Base-by-base conservation (phyloP, 805 yeast genomes). In the Kregervanrija pseudodelftensis region DNA sequence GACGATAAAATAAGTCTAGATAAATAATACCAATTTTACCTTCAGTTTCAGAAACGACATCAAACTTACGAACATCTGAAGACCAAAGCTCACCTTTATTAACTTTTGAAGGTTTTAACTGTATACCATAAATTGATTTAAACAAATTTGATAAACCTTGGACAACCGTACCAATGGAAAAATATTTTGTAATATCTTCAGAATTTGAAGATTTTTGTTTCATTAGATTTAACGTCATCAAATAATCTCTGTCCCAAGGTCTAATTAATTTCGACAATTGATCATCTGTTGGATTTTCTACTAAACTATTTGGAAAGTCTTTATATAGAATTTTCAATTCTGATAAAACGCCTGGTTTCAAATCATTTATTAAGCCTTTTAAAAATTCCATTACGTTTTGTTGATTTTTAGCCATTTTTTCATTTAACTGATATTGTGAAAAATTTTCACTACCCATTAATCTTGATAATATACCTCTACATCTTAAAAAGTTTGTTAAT, bases 161-260 rank as follows among this genome's bases (percentile, higher is more conserved):
- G 62, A 93, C 77, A 9, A 91, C 88, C 1, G 86, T 79, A 3
- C 97, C 97, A 5, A 91, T 70, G 0, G 96, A 84, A 49, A 91
- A 83, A 60, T 82, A 86, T 2, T 80, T 71, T 30, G 80, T 72
- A n/a, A 88, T 76, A 45, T 74, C 76, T 36, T 70, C 72, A 37
- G 54, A 60, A 39, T 63, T 63, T 17, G 66, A 57, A 15, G 69
- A 63, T 51, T 68, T 57, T 45, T 64, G 64, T 13, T 60, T 56
- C 33, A 68, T 53, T 42, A 59, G 42, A 40, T 57, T 54, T 13
- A 52, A 34, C 0, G 65, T 52, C 2, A 61, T 50, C 22, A 75
- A 51, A 47, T 75, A 90, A 50, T 89, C 95, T 49, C 95, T 74
- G 62, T 93, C 98, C 98, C 98, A 93, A 1, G 96, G 96, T 48